Evolutionary conservation across 2,329 filamentous ascomycete species (phyloP).

Genomic region (Xylaria sp.): DNA sequence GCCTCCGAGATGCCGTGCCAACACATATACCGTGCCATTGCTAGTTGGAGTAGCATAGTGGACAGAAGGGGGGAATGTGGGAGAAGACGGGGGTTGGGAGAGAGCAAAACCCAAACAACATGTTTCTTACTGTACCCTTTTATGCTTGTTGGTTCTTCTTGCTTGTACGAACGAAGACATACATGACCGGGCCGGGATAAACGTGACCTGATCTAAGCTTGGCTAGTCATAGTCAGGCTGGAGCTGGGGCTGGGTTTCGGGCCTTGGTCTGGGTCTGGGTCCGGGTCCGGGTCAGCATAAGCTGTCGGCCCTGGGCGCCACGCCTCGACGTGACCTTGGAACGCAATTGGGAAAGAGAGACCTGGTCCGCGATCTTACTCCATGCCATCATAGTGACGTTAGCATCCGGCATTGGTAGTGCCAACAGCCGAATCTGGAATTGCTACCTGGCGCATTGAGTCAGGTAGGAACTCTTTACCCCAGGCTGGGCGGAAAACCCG

Average conservation of each 20-base stretch:
- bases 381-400: conserved; percentile 12
- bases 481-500: not conserved
- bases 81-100: not conserved
- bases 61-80: not conserved
- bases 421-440: too few relatives aligned
- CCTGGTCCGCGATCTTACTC: not conserved
- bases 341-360: not conserved
- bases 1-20: conserved; percentile 4
- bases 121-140: conserved; percentile 6
- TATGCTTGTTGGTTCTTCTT: conserved; percentile 34
- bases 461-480: not conserved
- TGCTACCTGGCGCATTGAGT: too few relatives aligned
- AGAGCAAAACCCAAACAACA: not conserved
- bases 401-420: not conserved
- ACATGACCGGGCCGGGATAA: conserved; percentile 19
- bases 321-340: not conserved
- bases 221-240: conserved; percentile 13
- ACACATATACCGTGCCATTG: conserved; percentile 9
- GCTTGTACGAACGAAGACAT: conserved; percentile 7
- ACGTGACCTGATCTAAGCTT: conserved; percentile 25
- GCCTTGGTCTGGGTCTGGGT: not conserved
- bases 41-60: not conserved
- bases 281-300: conserved; percentile 10
- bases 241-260: conserved; percentile 1
- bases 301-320: not conserved